Percentiles rank a stretch among this genome's conserved stretches.
Conservation (phyloP, 805 yeast species). For the Zygosaccharomyces bailii region DNA sequence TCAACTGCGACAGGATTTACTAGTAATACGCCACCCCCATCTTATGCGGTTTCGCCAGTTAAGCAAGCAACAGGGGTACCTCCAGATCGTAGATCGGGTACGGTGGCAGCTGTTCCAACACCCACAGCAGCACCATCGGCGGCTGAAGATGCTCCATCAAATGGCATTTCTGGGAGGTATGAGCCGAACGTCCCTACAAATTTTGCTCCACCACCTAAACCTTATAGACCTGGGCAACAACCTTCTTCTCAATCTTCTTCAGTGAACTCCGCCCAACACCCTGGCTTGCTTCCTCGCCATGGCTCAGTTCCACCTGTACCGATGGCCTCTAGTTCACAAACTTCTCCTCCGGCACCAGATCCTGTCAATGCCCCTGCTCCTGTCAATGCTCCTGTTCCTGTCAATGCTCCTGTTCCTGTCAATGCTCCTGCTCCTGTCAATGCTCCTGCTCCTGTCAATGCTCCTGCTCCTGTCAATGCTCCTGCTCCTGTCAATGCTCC, state of each 20-base stretch:
- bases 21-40: not conserved
- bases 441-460: too few species aligned
- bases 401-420: too few species aligned
- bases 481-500: too few species aligned
- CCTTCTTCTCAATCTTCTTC: conserved; percentile 14
- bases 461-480: too few species aligned
- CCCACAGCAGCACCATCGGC: not conserved
- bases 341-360: not conserved
- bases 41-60: not conserved
- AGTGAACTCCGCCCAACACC: not conserved
- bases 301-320: conserved; percentile 4
- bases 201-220: conserved; percentile 40
- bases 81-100: not conserved
- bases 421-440: too few species aligned
- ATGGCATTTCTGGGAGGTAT: conserved; percentile 36
- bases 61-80: not conserved
- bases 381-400: too few species aligned
- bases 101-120: conserved; percentile 1
- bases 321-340: not conserved
- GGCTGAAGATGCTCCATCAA: not conserved
- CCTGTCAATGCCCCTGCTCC: not conserved
- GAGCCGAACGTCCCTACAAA: conserved; percentile 35
- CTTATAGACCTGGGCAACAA: conserved; percentile 32
- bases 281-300: not conserved
- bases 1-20: not conserved